Percentiles rank a stretch among this genome's conserved stretches.
These are phyloP conservation scores for Venturia asperata DNA, from an alignment of 2,329 filamentous ascomycete genomes.

Conservation along the genomic window DNA sequence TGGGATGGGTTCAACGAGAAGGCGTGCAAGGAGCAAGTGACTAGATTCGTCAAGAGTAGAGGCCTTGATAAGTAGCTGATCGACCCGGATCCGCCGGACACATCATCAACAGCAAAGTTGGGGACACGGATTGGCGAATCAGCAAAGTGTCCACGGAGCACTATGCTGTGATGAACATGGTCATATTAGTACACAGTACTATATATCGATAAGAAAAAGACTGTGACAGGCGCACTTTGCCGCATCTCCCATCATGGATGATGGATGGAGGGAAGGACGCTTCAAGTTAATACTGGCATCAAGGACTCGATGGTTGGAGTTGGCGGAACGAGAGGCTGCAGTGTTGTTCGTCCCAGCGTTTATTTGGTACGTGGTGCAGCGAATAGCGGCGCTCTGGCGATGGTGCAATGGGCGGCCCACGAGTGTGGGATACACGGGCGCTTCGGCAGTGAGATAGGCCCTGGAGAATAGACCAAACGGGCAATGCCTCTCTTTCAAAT, in stretches of 20 bases:
- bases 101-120: not conserved
- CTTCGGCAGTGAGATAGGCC: not conserved
- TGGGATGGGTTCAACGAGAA: conserved; percentile 62
- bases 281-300: not conserved
- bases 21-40: conserved; percentile 56
- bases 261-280: not conserved
- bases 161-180: too few relatives aligned
- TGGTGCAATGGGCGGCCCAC: not conserved
- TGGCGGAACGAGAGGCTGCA: not conserved
- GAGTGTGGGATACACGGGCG: not conserved
- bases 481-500: conserved; percentile 6
- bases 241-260: not conserved
- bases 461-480: conserved; percentile 1
- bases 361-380: not conserved
- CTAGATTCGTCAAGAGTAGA: conserved; percentile 54
- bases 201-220: not conserved
- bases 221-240: not conserved
- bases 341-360: not conserved
- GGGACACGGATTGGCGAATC: not conserved
- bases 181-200: not conserved
- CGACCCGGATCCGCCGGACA: not conserved
- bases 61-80: conserved; percentile 45
- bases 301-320: not conserved
- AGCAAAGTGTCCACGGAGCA: not conserved
- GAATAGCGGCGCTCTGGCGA: conserved; percentile 1